Percentiles rank a stretch among this genome's conserved stretches.
phyloP scores from a whole-genome alignment of 2,329 filamentous ascomycete species.

The Exophiala viscosa region DNA sequence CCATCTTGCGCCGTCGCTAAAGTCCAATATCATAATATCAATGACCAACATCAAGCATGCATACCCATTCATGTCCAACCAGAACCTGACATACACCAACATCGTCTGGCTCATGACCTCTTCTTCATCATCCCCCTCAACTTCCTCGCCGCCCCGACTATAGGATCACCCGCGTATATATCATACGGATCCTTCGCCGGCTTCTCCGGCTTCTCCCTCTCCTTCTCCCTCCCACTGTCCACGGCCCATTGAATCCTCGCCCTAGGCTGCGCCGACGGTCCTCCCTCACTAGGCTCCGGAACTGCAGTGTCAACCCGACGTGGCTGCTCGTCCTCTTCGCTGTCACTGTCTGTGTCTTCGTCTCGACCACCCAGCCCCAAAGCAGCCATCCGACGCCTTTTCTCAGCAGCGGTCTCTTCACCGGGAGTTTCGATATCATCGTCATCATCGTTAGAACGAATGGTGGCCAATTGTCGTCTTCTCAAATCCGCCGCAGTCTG shows the following conservation, averaged over 20 bases:
- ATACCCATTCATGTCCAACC: no score
- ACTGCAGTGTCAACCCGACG: slow-evolving; percentile 21
- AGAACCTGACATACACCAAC: no score
- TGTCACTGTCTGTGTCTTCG: slow-evolving; percentile 30
- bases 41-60: not conserved
- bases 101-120: not conserved
- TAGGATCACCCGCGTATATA: slow-evolving; percentile 22
- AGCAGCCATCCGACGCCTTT: slow-evolving; percentile 44
- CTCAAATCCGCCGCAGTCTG: slow-evolving; percentile 38
- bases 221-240: slow-evolving; percentile 35
- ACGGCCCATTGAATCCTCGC: slow-evolving; percentile 40
- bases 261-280: slow-evolving; percentile 29
- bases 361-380: slow-evolving; percentile 32
- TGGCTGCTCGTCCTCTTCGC: slow-evolving; percentile 27
- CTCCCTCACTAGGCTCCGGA: slow-evolving; percentile 22
- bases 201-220: slow-evolving; percentile 1
- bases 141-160: slow-evolving; percentile 20
- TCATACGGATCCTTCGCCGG: slow-evolving; percentile 11
- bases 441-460: slow-evolving; percentile 23
- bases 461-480: slow-evolving; percentile 35
- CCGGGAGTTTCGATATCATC: slow-evolving; percentile 32
- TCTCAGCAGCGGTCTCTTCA: slow-evolving; percentile 45
- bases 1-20: no score
- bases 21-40: no score
- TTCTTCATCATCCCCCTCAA: slow-evolving; percentile 22